These are phyloP conservation scores for Lactarius hengduanensis DNA, from an alignment of 768 basidiomycete genomes.

Conservation along the genomic window DNA sequence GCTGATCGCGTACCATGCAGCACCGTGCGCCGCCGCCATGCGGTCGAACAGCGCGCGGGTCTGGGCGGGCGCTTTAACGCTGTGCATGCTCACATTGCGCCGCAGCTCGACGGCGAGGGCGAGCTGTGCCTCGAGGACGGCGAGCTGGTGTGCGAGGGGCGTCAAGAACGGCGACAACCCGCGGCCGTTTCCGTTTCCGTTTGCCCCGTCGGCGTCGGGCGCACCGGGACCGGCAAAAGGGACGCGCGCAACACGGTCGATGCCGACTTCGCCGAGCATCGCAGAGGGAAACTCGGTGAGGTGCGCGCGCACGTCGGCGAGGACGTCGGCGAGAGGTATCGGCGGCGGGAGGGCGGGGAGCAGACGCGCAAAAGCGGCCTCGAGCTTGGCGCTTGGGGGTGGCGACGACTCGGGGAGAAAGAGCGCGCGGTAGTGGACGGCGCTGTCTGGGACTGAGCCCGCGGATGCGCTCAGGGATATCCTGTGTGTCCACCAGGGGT, in stretches of 20 bases:
- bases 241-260: constrained; percentile 80
- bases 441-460: constrained; percentile 42
- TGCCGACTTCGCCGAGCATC: constrained; percentile 91
- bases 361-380: constrained; percentile 52
- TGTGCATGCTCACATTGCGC: constrained; percentile 84
- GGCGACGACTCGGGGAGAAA: constrained; percentile 48
- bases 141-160: constrained; percentile 76
- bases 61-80: constrained; percentile 71
- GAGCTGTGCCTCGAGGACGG: constrained; percentile 79
- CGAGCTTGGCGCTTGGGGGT: constrained; percentile 30
- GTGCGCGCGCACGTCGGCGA: constrained; percentile 58
- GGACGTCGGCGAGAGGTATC: constrained; percentile 52
- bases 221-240: constrained; percentile 45
- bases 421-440: constrained; percentile 68
- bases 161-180: constrained; percentile 74
- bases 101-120: constrained; percentile 77
- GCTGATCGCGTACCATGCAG: constrained; percentile 63
- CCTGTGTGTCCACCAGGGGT: constrained; percentile 90
- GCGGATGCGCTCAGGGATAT: constrained; percentile 50
- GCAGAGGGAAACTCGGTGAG: constrained; percentile 62
- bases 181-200: constrained; percentile 38
- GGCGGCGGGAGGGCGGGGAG: constrained; percentile 74
- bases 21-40: constrained; percentile 57
- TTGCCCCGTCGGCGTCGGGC: constrained; percentile 7
- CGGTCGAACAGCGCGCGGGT: constrained; percentile 64